Conservation (phyloP, 2,329 filamentous ascomycete genomes). For the Cytospora piceicola region DNA sequence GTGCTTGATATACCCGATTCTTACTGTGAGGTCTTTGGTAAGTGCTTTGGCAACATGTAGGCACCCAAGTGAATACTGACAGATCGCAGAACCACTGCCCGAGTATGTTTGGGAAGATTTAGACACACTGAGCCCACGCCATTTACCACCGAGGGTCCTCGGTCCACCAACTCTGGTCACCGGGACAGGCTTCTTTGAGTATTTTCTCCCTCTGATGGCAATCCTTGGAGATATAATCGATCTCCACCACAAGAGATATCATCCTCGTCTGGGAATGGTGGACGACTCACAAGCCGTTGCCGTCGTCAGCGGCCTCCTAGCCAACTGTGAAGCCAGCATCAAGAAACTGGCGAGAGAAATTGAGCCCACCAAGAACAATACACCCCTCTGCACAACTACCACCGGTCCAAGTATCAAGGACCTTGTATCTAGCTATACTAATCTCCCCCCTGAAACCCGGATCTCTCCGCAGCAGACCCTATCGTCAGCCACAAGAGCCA, state of each 20-base stretch:
- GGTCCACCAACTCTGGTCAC: constrained; percentile 46
- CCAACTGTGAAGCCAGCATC: constrained; percentile 46
- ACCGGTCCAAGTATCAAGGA: constrained; percentile 34
- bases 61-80: constrained; percentile 6
- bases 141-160: constrained; percentile 41
- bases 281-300: constrained; percentile 41
- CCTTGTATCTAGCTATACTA: constrained; percentile 31
- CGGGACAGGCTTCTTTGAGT: constrained; percentile 53
- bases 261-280: constrained; percentile 47
- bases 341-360: constrained; percentile 37
- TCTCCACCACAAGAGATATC: constrained; percentile 48
- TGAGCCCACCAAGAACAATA: constrained; percentile 24
- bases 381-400: constrained; percentile 13
- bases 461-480: neutral
- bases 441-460: constrained; percentile 1
- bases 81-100: constrained; percentile 41
- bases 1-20: constrained; percentile 50
- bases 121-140: constrained; percentile 38
- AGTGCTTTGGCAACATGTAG: neutral
- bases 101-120: constrained; percentile 48
- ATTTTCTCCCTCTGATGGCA: constrained; percentile 53
- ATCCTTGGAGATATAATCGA: constrained; percentile 55
- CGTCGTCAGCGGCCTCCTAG: constrained; percentile 43
- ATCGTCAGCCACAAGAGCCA: constrained; percentile 15
- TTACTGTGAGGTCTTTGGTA: constrained; percentile 48